These are phyloP conservation scores for Rhododendron ovatum DNA, from an alignment of 148 eudicot genomes.

Conservation along the genomic window DNA sequence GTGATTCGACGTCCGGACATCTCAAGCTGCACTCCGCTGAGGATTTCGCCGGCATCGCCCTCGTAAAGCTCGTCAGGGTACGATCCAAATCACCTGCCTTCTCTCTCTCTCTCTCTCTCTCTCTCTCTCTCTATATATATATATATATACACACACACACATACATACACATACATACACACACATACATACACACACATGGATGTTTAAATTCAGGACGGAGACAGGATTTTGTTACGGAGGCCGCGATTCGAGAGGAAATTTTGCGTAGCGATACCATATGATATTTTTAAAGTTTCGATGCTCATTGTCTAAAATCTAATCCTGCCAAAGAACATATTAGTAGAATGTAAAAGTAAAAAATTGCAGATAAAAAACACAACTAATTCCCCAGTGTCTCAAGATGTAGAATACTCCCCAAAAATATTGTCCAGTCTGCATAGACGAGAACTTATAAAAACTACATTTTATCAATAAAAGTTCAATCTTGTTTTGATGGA, in stretches of 20 bases:
- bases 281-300: not conserved
- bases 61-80: slow-evolving; percentile 56
- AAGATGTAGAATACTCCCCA: too few species aligned
- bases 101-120: not conserved
- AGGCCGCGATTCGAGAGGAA: not conserved
- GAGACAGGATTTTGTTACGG: not conserved
- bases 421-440: not conserved
- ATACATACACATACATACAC: too few species aligned
- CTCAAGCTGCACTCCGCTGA: slow-evolving; percentile 42
- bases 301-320: too few species aligned
- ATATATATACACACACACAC: too few species aligned
- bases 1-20: not conserved
- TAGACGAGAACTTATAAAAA: not conserved
- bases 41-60: slow-evolving; percentile 88
- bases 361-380: not conserved
- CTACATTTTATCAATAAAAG: not conserved
- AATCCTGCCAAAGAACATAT: too few species aligned
- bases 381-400: not conserved
- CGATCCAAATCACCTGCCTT: not conserved
- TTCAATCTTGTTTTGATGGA: too few species aligned
- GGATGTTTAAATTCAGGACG: too few species aligned
- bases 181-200: too few species aligned
- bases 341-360: too few species aligned
- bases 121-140: too few species aligned
- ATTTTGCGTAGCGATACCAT: not conserved